Evolutionary conservation across 2,329 filamentous ascomycete species (phyloP).

Genomic region (Calonectria leucothoes): DNA sequence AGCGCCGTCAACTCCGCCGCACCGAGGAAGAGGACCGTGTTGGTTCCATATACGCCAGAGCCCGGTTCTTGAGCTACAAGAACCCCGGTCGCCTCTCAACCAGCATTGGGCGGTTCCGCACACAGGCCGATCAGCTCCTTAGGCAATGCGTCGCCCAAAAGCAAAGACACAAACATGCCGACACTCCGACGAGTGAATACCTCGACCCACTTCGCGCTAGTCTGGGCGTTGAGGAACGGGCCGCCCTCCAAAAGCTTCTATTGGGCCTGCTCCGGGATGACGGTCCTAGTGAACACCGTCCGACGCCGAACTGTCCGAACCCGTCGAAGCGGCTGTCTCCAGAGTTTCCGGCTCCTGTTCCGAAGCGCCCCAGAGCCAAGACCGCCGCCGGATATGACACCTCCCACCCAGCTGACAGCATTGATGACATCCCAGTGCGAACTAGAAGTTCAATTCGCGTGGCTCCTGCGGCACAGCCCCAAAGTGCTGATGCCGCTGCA

Average conservation of each 20-base stretch:
- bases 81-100: conserved; percentile 27
- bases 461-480: conserved; percentile 26
- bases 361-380: conserved; percentile 30
- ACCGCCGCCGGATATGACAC: neutral
- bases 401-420: conserved; percentile 10
- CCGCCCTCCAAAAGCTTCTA: conserved; percentile 40
- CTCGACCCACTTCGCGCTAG: conserved; percentile 37
- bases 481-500: conserved; percentile 13
- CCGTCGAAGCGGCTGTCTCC: conserved; percentile 39
- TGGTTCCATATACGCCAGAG: conserved; percentile 37
- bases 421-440: conserved; percentile 38
- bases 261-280: conserved; percentile 29
- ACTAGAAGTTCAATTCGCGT: conserved; percentile 26
- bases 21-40: conserved; percentile 37
- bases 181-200: conserved; percentile 29
- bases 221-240: conserved; percentile 34
- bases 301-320: conserved; percentile 20
- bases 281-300: conserved; percentile 11
- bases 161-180: conserved; percentile 22
- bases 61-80: conserved; percentile 36
- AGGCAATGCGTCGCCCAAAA: conserved; percentile 35
- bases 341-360: conserved; percentile 26
- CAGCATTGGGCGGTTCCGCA: conserved; percentile 39
- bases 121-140: conserved; percentile 31
- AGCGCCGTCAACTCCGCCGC: conserved; percentile 30